Evolutionary conservation across 768 basidiomycete genomes (phyloP), one percentile per base, ranked within the genome.

Genomic region (Punctularia strigosozonata): DNA sequence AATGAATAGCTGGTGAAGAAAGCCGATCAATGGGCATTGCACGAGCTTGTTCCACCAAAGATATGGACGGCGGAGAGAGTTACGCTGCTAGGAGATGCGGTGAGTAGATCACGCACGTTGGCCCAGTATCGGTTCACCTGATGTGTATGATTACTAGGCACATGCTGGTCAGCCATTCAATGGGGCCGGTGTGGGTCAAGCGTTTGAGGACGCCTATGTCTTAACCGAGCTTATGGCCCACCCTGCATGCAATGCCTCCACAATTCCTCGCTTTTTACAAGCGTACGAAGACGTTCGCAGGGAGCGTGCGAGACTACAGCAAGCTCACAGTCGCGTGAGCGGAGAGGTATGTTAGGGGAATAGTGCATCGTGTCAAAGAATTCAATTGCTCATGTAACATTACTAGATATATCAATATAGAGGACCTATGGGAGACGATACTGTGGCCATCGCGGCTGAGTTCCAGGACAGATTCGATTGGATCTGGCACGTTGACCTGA

Each of bases 181-280:
- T 19, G 33, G 33, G 10, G 33, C 33, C 18, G 33, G 33, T 20
- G 33, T 19, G 13, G 33, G 33, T 19, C 33, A 34, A 34, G 33
- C 33, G 8, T 10, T 19, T 34, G 33, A 34, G 20, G 33, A 34
- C 18, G 33, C 33, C 10, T 34, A 34, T 19, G 18, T 34, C 33
- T 19, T 34, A 8, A 19, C 33, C 7, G 7, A 8, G 8, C 33
- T 34, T 8, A 10, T 34, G 10, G 10, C 10, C 10, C 33, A 10
- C 8, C 33, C 33, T 8, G 12, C 10, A 13, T 34, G 33, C 18
- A 34, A 10, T 8, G 33, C 12, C 10, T 10, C 10, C 8, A 34
- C 8, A 8, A 34, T 34, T 19, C 10, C 8, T 10, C 8, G 20
- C 10, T 34, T 34, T 20, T 20, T 34, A 13, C 33, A 10, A 19